phyloP scores from a whole-genome alignment of 148 eudicot species.

The Simmondsia chinensis region DNA sequence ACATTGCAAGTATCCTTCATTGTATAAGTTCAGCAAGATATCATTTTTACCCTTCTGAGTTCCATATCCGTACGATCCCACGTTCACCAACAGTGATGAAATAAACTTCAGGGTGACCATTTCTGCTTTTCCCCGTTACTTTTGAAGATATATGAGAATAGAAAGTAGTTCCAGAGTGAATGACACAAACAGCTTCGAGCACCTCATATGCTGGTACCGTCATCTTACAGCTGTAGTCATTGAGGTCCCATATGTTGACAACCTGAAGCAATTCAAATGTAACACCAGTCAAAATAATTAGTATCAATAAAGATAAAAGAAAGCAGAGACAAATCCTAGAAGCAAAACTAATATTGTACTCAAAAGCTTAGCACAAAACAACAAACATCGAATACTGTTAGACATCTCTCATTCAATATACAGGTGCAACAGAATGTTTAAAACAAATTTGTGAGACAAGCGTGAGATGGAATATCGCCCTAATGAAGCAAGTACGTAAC shows the following conservation, averaged over 20 bases:
- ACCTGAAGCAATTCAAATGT: slow-evolving; percentile 36
- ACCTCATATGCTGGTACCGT: slow-evolving; percentile 75
- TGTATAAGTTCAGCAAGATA: neutral
- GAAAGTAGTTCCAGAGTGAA: slow-evolving; percentile 47
- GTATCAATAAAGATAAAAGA: too few species aligned
- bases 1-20: slow-evolving; percentile 2
- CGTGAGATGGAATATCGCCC: too few species aligned
- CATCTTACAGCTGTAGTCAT: slow-evolving; percentile 42
- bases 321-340: too few species aligned
- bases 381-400: too few species aligned
- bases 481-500: too few species aligned
- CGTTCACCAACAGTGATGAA: slow-evolving; percentile 94
- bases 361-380: too few species aligned
- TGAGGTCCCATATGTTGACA: slow-evolving; percentile 87
- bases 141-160: slow-evolving; percentile 32
- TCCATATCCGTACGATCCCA: slow-evolving; percentile 92
- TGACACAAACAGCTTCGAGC: slow-evolving; percentile 65
- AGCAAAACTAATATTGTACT: too few species aligned
- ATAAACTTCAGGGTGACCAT: slow-evolving; percentile 23
- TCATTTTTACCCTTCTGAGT: slow-evolving; percentile 54
- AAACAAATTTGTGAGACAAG: too few species aligned
- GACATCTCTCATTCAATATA: too few species aligned
- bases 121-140: slow-evolving; percentile 34
- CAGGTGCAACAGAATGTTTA: too few species aligned
- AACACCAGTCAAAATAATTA: neutral